Evolutionary conservation across 306 rosid species (phyloP).

Genomic region (Vicia villosa): DNA sequence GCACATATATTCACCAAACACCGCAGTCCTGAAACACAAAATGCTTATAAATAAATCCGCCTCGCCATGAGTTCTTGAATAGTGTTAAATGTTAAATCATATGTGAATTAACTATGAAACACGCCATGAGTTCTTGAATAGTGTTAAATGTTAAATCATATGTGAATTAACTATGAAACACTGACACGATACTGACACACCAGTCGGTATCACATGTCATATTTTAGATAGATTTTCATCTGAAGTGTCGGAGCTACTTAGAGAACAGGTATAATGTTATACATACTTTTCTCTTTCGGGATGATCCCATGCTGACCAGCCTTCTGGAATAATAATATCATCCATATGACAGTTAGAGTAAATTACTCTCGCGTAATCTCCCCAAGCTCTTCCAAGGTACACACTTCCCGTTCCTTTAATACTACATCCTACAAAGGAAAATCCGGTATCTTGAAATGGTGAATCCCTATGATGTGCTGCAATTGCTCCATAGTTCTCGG

Average conservation of each 20-base stretch:
- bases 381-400: constrained; percentile 93
- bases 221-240: not conserved
- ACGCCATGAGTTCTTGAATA: too few species aligned
- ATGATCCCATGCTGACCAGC: constrained; percentile 81
- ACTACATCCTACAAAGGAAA: constrained; percentile 72
- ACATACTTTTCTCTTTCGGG: constrained; percentile 70
- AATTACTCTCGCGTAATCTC: constrained; percentile 67
- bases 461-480: constrained; percentile 76
- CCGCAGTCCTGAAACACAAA: constrained; percentile 65
- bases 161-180: not conserved
- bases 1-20: constrained; percentile 73
- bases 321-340: constrained; percentile 58
- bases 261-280: not conserved
- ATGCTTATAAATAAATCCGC: not conserved
- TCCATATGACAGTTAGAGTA: constrained; percentile 66
- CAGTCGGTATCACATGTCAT: not conserved
- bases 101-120: not conserved
- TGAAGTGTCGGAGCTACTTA: not conserved
- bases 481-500: constrained; percentile 72
- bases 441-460: constrained; percentile 58
- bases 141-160: not conserved
- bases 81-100: not conserved
- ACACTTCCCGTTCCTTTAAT: constrained; percentile 67
- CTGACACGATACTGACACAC: too few species aligned
- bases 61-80: too few species aligned